A percentile compares a stretch with the other conserved stretches of the same genome.
These are phyloP conservation scores for Rhododendron simsii DNA, from an alignment of 148 eudicot species.

Conservation along the genomic window DNA sequence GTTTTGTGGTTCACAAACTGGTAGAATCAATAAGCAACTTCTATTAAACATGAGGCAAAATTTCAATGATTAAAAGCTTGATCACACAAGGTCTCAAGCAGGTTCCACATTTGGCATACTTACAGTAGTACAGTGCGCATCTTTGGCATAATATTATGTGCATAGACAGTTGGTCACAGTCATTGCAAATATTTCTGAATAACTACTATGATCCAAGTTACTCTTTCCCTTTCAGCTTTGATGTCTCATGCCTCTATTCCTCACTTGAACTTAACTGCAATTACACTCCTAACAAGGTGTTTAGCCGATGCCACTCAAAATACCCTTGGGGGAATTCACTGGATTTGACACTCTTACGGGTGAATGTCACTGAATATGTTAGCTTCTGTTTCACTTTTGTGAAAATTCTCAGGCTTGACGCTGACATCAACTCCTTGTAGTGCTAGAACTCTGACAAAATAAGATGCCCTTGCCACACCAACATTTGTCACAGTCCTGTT, in stretches of 20 bases:
- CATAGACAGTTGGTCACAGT: neutral
- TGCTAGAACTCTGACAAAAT: constrained; percentile 6
- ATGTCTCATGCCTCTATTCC: neutral
- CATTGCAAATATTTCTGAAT: neutral
- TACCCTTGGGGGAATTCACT: constrained; percentile 10
- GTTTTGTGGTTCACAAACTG: neutral
- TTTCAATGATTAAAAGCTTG: neutral
- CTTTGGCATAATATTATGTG: neutral
- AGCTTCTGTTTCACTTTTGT: constrained; percentile 14
- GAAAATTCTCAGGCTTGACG: constrained; percentile 6
- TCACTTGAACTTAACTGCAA: neutral
- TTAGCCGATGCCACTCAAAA: constrained; percentile 6
- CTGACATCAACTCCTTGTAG: constrained; percentile 15
- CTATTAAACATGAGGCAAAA: neutral
- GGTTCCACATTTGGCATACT: neutral
- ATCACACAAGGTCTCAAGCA: neutral
- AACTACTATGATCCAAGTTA: neutral
- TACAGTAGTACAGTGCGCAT: neutral
- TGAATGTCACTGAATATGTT: constrained; percentile 16
- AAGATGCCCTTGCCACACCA: constrained; percentile 20
- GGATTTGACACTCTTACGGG: neutral
- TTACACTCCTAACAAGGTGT: constrained; percentile 17
- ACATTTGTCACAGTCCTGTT: constrained; percentile 20
- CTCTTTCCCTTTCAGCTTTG: neutral
- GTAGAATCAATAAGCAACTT: neutral